Base-by-base conservation (phyloP, 1,284 basidiomycete genomes). In the Flammula alnicola region DNA sequence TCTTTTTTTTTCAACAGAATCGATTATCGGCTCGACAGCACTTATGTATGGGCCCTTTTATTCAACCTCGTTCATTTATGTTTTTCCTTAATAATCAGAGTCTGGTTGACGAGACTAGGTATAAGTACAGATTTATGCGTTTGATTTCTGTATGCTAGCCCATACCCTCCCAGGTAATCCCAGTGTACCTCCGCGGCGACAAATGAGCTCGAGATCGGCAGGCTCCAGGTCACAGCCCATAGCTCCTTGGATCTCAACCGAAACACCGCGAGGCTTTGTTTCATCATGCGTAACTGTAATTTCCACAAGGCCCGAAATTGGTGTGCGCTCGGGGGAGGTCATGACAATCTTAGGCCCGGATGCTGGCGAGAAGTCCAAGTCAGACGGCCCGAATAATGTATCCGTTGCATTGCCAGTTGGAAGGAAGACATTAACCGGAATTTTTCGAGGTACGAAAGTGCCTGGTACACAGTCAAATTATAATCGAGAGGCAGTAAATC, bases 361-460 rank as follows among this genome's bases (percentile, higher is more conserved):
- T 27, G 69, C 69, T 9, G 66, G 54, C 39, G 72, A 64, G 6
- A 71, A 57, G 36, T 73, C 72, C 49, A 74, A 63, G 38, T 70
- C 59, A 32, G 63, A 45, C 38, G 65, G 59, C 36, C 73, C 75
- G 58, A 80, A 81, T n/a, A 79, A 62, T 10, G 71, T 57, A 49
- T 78, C 74, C 0, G 67, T 52, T 11, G 65, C 56, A 49, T 63
- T 62, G 36, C 63, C 55, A 37, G 72, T 62, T 4, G 78, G 77
- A 31, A 86, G 63, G 53, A 72, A 75, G 11, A 86, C 68, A 52
- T 81, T 84, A 30, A 86, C 81, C 2, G 84, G 84, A 14, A 87
- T 82, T 59, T 77, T 79, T 26, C 69, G 73, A 0, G 83, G 83
- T 5, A 57, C 65, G 38, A 78, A 63, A 0, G 75, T 76, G 7